Base-by-base conservation (phyloP, 192 early-diverging fungal genomes). In the Gamsiella multidivaricata region DNA sequence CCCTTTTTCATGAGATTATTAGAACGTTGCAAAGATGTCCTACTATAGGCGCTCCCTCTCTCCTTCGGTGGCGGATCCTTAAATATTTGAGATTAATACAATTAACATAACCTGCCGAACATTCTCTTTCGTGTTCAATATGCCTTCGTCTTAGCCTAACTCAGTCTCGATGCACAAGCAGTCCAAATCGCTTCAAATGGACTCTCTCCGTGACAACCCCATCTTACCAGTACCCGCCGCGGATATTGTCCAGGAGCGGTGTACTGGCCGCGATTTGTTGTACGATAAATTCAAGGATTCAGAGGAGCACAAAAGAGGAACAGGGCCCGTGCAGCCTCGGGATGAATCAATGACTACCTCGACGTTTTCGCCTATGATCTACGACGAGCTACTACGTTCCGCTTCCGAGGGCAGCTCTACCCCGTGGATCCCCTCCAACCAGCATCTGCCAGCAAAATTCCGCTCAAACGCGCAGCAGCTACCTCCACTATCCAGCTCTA, bases 91-190 rank as follows among this genome's bases (percentile, higher is more conserved):
- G n/a, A n/a, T n/a, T n/a, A n/a, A n/a, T n/a, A n/a, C n/a, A n/a
- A n/a, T n/a, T n/a, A n/a, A n/a, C n/a, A n/a, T n/a, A n/a, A n/a
- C n/a, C n/a, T n/a, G n/a, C n/a, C n/a, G n/a, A n/a, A n/a, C n/a
- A n/a, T n/a, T n/a, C n/a, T n/a, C n/a, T n/a, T n/a, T n/a, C n/a
- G n/a, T n/a, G n/a, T n/a, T n/a, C n/a, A n/a, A n/a, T n/a, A n/a
- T n/a, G n/a, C n/a, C n/a, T n/a, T n/a, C n/a, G n/a, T 51, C 3
- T 10, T 33, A 61, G 58, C 58, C 58, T 33, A 42, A 61, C 9
- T 42, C 23, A 28, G 41, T 7, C 0, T 47, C 43, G 3, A 25
- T 47, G 3, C 58, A 46, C 31, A 61, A n/a, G 18, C 58, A 47
- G 29, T 61, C 58, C 25, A 47, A 25, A 15, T 61, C 58, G 26